Percentiles rank a stretch among this genome's conserved stretches.
These are phyloP conservation scores for Obelidium mucronatum DNA, from an alignment of 192 early-diverging fungal species.

Conservation along the genomic window DNA sequence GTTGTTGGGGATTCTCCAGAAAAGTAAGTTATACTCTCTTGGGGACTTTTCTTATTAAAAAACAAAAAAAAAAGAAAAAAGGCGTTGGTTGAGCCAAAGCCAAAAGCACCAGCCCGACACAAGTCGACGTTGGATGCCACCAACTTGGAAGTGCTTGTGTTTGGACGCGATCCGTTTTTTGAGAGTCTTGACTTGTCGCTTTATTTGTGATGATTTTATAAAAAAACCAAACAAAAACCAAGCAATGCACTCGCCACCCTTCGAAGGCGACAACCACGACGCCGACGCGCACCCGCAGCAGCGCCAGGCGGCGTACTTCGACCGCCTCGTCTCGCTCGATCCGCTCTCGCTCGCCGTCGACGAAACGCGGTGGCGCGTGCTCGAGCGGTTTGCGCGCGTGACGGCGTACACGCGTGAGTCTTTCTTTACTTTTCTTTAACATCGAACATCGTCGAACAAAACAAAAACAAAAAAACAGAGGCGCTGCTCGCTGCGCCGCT, in stretches of 20 bases:
- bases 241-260: no score
- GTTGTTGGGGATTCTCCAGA: not conserved
- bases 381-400: conserved; percentile 59
- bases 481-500: conserved; percentile 53
- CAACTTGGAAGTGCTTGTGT: conserved; percentile 4
- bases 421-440: not conserved
- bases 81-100: not conserved
- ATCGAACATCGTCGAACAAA: not conserved
- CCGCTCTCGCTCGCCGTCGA: not conserved
- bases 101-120: not conserved
- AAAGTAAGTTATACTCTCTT: not conserved
- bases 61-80: no score
- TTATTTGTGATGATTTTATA: no score
- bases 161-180: conserved; percentile 15
- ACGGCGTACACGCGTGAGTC: conserved; percentile 42
- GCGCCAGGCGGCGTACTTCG: not conserved
- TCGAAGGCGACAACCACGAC: no score
- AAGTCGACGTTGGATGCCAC: not conserved
- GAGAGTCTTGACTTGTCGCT: conserved; percentile 17
- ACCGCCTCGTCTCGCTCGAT: not conserved
- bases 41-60: not conserved
- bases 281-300: not conserved
- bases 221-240: no score
- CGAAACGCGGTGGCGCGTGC: conserved; percentile 52
- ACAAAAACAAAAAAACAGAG: conserved; percentile 2